These are phyloP conservation scores for Kwoniella shandongensis DNA, from an alignment of 768 basidiomycete genomes.

Conservation along the genomic window DNA sequence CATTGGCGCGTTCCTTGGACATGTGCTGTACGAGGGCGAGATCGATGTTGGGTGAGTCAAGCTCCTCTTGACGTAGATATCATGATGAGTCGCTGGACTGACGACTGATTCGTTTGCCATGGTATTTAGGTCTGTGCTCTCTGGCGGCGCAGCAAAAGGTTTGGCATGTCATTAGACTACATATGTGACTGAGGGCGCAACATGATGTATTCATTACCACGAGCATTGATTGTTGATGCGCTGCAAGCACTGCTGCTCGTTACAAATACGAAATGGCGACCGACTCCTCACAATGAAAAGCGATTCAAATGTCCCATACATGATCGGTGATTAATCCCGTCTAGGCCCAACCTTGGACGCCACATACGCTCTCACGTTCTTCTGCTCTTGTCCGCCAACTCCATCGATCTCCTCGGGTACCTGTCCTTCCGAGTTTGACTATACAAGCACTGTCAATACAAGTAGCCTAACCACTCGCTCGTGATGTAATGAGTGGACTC, in stretches of 20 bases:
- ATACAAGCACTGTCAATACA: not conserved
- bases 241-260: too few species aligned
- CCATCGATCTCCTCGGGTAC: slow-evolving; percentile 87
- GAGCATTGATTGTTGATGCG: too few species aligned
- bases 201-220: too few species aligned
- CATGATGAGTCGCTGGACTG: not conserved
- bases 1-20: slow-evolving; percentile 76
- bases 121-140: slow-evolving; percentile 55
- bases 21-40: slow-evolving; percentile 69
- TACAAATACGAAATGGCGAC: too few species aligned
- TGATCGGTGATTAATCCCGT: slow-evolving; percentile 20
- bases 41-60: slow-evolving; percentile 62
- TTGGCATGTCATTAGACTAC: slow-evolving; percentile 77
- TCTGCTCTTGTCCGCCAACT: slow-evolving; percentile 87
- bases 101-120: not conserved
- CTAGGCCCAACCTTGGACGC: slow-evolving; percentile 50
- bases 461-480: not conserved
- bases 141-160: slow-evolving; percentile 61
- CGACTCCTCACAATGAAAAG: too few species aligned
- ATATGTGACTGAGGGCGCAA: too few species aligned
- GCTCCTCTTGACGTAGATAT: too few species aligned
- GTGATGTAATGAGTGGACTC: slow-evolving; percentile 49
- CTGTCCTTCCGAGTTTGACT: slow-evolving; percentile 81
- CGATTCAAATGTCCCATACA: too few species aligned
- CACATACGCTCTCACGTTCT: slow-evolving; percentile 72